Percentiles rank a stretch among this genome's conserved stretches.
phyloP scores from a whole-genome alignment of 176 grass and related monocot genomes.

The Bromus sterilis region DNA sequence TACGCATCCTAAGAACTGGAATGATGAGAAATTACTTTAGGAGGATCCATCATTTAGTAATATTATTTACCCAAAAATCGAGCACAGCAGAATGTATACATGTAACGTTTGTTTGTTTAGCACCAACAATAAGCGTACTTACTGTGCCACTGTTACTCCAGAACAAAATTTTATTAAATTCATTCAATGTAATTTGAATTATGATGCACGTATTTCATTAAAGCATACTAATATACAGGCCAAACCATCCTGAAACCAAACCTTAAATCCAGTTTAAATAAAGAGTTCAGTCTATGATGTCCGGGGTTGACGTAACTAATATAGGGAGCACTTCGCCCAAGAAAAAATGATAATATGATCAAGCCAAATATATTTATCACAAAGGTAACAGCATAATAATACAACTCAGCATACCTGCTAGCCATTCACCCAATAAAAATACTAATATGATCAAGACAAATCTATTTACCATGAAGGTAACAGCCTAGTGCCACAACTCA shows the following conservation, averaged over 20 bases:
- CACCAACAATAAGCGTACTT: background rate
- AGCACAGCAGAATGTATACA: background rate
- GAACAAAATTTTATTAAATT: background rate
- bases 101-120: background rate
- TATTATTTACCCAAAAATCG: background rate
- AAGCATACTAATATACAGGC: background rate
- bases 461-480: background rate
- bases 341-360: background rate
- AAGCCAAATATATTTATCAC: background rate
- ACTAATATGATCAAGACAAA: background rate
- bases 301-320: background rate
- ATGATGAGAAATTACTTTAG: background rate
- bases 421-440: constrained; percentile 32
- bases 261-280: background rate
- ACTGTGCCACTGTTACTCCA: background rate
- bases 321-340: background rate
- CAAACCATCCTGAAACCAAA: background rate
- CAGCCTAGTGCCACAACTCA: background rate
- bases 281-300: background rate
- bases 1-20: background rate
- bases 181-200: background rate
- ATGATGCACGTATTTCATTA: background rate
- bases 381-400: background rate
- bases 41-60: background rate
- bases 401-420: constrained; percentile 43